Evolutionary conservation across 2,329 filamentous ascomycete genomes (phyloP), one percentile per base, ranked within the genome.

Genomic region (Parastagonospora avenae): DNA sequence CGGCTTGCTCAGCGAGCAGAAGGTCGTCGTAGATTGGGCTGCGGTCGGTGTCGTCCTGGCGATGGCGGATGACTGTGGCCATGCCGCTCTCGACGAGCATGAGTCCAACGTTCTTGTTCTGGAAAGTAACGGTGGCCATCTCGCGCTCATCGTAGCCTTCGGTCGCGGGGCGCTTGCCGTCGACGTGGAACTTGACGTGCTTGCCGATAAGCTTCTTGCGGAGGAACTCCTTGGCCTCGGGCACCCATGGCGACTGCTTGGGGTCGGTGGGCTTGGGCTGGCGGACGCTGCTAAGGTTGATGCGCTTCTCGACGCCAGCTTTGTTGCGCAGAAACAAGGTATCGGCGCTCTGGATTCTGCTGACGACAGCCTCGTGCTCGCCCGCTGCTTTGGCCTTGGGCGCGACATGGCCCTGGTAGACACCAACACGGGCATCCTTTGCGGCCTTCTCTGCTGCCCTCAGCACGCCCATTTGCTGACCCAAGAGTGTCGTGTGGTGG

Each of bases 181-280:
- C 92, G 52, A 96, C 86, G 46, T 84, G 88, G 49, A 97, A 85
- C 73, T 89, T 90, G 60, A 97, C 91, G 61, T 96, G 91, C 80
- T 99, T 99, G 54, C 92, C 94, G 67, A 99, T 99, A 29, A 97
- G 76, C 74, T 88, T 91, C 81, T 96, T 96, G 48, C 94, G 87
- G 58, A 97, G 75, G 71, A 93, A 97, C 72, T 99, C 94, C 80
- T 99, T 99, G 29, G 94, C 93, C 70, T 97, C 93, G 10, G 94
- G 89, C 61, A 86, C 84, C 80, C 93, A 99, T 0, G 92, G 91
- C 35, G 90, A 84, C 75, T 97, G 93, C 50, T 91, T 88, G 15
- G 90, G 84, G 72, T 97, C 93, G 41, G 86, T 88, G 2, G 89
- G 84, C 69, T 96, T 92, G n/a, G 94, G 94, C 50, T 94, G 93